Evolutionary conservation across 2,329 filamentous ascomycete genomes (phyloP).

Genomic region (Botrytis galanthina): DNA sequence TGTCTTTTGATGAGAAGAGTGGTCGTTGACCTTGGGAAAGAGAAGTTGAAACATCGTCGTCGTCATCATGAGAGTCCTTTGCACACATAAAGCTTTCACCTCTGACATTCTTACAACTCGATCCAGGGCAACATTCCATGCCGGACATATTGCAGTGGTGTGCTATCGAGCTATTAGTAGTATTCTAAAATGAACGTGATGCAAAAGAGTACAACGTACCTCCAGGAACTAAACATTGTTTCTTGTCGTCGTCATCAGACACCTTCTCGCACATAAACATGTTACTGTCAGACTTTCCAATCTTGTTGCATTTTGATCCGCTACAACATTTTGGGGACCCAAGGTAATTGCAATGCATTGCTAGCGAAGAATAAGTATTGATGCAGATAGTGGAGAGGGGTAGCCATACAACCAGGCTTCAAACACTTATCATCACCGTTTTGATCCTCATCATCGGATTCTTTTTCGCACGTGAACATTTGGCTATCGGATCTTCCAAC

Average conservation of each 20-base stretch:
- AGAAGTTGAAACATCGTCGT: neutral
- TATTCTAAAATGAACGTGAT: too few species aligned
- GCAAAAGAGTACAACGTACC: neutral
- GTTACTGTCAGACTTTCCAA: neutral
- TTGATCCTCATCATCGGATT: neutral
- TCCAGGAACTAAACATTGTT: neutral
- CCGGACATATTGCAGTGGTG: neutral
- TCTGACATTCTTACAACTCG: neutral
- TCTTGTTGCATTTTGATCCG: constrained; percentile 2
- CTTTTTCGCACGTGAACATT: neutral
- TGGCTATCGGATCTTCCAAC: neutral
- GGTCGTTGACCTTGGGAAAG: neutral
- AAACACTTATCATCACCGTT: neutral
- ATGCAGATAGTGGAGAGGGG: neutral
- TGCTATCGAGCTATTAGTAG: neutral
- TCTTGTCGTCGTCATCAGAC: neutral
- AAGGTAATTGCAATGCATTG: neutral
- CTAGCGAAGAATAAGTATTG: neutral
- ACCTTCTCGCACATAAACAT: neutral
- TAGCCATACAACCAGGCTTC: neutral
- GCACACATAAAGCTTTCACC: neutral
- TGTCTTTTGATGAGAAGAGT: neutral
- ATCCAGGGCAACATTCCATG: neutral
- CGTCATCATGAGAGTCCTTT: neutral
- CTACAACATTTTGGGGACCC: neutral